Conservation (phyloP, 345 rosid genomes). For the Noccaea caerulescens region DNA sequence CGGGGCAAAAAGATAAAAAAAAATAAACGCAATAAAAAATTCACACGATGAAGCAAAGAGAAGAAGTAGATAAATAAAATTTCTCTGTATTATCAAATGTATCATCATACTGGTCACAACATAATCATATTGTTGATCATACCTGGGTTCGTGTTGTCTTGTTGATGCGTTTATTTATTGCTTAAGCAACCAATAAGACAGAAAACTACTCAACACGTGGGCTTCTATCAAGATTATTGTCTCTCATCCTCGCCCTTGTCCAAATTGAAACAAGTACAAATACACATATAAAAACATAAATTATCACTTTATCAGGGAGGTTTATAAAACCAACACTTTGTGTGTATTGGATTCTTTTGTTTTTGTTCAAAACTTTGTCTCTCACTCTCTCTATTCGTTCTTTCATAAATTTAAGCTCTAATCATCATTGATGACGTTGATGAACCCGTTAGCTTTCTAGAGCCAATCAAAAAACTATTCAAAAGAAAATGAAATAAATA, state of each 20-base stretch:
- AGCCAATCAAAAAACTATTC: conserved; percentile 19
- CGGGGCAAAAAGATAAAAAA: neutral
- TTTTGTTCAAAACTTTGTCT: conserved; percentile 37
- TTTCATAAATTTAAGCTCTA: conserved; percentile 19
- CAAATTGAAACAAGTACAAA: conserved; percentile 6
- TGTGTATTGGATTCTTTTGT: conserved; percentile 36
- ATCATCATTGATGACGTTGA: conserved; percentile 18
- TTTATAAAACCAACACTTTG: conserved; percentile 15
- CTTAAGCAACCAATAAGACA: conserved; percentile 30
- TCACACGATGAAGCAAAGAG: neutral
- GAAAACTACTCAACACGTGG: conserved; percentile 24
- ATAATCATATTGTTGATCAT: conserved; percentile 39
- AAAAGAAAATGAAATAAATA: conserved; percentile 1
- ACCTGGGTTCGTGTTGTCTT: conserved; percentile 22
- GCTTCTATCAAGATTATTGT: conserved; percentile 33
- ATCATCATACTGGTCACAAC: conserved; percentile 23
- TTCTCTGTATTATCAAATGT: conserved; percentile 11
- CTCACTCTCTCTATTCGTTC: conserved; percentile 41
- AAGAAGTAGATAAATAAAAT: neutral
- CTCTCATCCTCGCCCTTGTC: conserved; percentile 20
- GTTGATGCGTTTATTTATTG: conserved; percentile 8
- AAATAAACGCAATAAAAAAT: conserved; percentile 3
- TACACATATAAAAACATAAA: conserved; percentile 12
- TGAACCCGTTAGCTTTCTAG: conserved; percentile 25
- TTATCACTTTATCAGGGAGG: neutral